These are phyloP conservation scores for Vaucheria bursata DNA, from an alignment of 352 stramenopile genomes.

Conservation along the genomic window DNA sequence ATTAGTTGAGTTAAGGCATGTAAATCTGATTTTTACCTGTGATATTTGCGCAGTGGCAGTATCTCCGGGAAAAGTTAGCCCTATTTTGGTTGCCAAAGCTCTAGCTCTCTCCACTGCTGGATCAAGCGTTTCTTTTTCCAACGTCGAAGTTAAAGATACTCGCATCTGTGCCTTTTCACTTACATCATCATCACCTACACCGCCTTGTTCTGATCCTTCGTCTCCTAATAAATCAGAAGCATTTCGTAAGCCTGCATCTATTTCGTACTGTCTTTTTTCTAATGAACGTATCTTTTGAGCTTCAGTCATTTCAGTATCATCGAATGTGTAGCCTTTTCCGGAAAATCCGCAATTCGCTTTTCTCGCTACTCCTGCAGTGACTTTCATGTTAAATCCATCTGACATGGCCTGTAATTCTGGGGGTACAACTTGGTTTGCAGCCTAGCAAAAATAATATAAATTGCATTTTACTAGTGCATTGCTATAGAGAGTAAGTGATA, in stretches of 20 bases:
- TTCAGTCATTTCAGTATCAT: constrained; percentile 91
- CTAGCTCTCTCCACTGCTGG: neutral
- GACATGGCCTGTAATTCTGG: constrained; percentile 77
- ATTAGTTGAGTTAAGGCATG: too few species aligned
- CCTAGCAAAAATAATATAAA: too few species aligned
- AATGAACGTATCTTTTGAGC: constrained; percentile 62
- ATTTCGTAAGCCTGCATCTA: constrained; percentile 40
- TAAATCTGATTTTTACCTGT: too few species aligned
- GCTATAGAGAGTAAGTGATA: too few species aligned
- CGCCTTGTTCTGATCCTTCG: constrained; percentile 24
- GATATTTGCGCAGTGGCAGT: too few species aligned
- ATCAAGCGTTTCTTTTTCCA: neutral
- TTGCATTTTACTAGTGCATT: too few species aligned
- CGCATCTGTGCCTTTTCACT: constrained; percentile 20
- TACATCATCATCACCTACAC: constrained; percentile 13
- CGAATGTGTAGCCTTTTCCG: constrained; percentile 95
- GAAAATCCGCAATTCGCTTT: constrained; percentile 92
- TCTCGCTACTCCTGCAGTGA: constrained; percentile 83
- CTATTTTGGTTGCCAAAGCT: neutral
- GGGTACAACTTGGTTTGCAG: constrained; percentile 63
- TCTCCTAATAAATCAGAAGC: constrained; percentile 23
- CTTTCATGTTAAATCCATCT: constrained; percentile 90
- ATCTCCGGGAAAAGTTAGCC: too few species aligned
- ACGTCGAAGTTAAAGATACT: neutral
- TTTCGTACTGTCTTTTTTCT: constrained; percentile 46